Evolutionary conservation across 305 asterid genomes (phyloP).

Genomic region (Fraxinus angustifolia): DNA sequence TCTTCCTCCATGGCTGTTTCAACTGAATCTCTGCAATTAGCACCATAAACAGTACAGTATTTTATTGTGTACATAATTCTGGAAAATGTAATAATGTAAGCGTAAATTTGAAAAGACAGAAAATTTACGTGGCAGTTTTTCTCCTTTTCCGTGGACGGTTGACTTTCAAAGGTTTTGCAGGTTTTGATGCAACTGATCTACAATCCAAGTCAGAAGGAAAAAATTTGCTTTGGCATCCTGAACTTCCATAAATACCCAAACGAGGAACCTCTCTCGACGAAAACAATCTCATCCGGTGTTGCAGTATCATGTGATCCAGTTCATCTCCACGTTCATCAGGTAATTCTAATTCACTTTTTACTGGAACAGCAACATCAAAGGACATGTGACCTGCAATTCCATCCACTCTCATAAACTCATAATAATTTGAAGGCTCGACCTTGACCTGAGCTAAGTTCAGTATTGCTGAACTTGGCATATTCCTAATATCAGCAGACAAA

Average conservation of each 20-base stretch:
- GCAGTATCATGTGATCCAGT: conserved; percentile 67
- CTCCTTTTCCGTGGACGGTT: conserved; percentile 60
- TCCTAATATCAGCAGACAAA: conserved; percentile 21
- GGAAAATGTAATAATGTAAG: conserved; percentile 1
- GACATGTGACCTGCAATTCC: conserved; percentile 29
- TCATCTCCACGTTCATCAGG: conserved; percentile 43
- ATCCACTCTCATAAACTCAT: conserved; percentile 23
- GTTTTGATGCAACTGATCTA: conserved; percentile 36
- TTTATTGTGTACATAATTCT: conserved; percentile 7
- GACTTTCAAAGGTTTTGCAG: conserved; percentile 36
- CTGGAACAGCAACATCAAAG: conserved; percentile 24
- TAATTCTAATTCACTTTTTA: conserved; percentile 45
- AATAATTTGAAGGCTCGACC: conserved; percentile 38
- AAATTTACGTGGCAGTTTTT: conserved; percentile 73
- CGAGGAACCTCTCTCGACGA: conserved; percentile 35
- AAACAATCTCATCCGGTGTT: conserved; percentile 58
- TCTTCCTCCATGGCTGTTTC: conserved; percentile 96
- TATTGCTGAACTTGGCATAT: conserved; percentile 18
- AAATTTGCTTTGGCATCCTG: conserved; percentile 27
- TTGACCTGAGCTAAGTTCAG: conserved; percentile 32
- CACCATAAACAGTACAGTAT: conserved; percentile 18
- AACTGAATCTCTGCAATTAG: conserved; percentile 67
- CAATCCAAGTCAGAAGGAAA: conserved; percentile 28
- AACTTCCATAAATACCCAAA: conserved; percentile 22
- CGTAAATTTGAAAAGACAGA: not conserved